Conservation (phyloP, 2,329 filamentous ascomycete species). For the Helotiales sp. region DNA sequence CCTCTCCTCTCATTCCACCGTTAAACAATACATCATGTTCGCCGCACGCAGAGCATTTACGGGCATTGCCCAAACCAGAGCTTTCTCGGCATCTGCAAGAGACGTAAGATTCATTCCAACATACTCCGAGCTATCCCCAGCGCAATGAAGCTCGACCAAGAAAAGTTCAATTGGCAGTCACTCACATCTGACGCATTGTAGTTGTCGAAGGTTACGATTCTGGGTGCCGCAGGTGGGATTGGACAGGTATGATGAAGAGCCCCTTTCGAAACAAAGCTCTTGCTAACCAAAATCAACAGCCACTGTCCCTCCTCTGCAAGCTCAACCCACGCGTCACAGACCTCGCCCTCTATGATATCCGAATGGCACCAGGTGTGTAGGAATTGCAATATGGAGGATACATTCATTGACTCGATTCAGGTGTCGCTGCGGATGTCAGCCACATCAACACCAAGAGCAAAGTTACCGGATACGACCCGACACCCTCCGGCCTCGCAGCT, state of each 20-base stretch:
- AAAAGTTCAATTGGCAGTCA: conserved; percentile 23
- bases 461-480: conserved; percentile 86
- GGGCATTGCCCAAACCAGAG: conserved; percentile 67
- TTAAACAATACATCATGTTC: conserved; percentile 62
- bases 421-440: conserved; percentile 96
- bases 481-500: conserved; percentile 70
- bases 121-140: conserved; percentile 11
- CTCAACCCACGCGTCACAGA: conserved; percentile 88
- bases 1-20: conserved; percentile 13
- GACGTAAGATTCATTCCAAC: conserved; percentile 56
- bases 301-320: conserved; percentile 96
- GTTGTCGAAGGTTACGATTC: conserved; percentile 96
- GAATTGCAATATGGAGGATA: background rate
- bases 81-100: conserved; percentile 78
- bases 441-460: conserved; percentile 99
- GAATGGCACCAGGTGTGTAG: conserved; percentile 80
- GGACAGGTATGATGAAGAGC: conserved; percentile 51
- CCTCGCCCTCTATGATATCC: conserved; percentile 97
- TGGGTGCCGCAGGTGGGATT: conserved; percentile 96
- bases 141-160: background rate
- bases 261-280: background rate
- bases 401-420: conserved; percentile 43
- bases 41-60: conserved; percentile 60
- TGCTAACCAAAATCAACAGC: conserved; percentile 47
- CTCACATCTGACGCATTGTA: conserved; percentile 41